Base-by-base conservation (phyloP, 2,329 filamentous ascomycete species). In the Ciborinia camelliae region DNA sequence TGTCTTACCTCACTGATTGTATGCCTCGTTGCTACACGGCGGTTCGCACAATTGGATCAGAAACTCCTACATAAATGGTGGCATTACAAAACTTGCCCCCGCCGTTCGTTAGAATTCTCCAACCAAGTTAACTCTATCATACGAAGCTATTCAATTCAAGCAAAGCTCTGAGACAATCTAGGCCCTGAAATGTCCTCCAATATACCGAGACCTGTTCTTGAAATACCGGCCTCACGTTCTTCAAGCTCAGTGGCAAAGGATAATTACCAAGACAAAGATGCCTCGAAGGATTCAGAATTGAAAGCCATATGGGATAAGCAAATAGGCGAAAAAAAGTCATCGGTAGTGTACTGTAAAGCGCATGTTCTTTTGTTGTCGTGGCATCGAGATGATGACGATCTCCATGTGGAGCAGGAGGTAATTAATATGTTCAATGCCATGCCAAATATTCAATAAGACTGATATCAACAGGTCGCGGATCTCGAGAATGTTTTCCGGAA, bases 371-470 rank as follows among this genome's bases (percentile, higher is more conserved):
- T 54, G 18, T 26, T 62, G 12, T 62, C 48, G 8, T 62, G 60
- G 60, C 48, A 62, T 18, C 60, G 15, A 15, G 50, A 62, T 5
- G 48, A 54, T 18, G 60, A 62, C 35, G 60, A 62, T 9, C 37
- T 62, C 8, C 48, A 62, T 26, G 60, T 62, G 8, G 23, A 54
- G 4, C 26, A 54, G 45, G 60, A 62, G 37, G 60, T 62, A 43
- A 18, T 18, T 6, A 1, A 9, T 20, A n/a, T n/a, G n/a, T 7
- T 20, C 20, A 4, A 5, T 10, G 0, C 9, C 8, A 9, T 26
- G 2, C 2, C n/a, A 7, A 1, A 1, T 6, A 9, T 35, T 23
- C 10, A 32, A 3, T 18, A 6, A 15, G 14, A 3, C 32, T 53
- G 7, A 53, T 7, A 9, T 53, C 7, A 53, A 15, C 39, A 62